Conservation (phyloP, 1,139 yeast genomes). For the Pichia inconspicua region DNA sequence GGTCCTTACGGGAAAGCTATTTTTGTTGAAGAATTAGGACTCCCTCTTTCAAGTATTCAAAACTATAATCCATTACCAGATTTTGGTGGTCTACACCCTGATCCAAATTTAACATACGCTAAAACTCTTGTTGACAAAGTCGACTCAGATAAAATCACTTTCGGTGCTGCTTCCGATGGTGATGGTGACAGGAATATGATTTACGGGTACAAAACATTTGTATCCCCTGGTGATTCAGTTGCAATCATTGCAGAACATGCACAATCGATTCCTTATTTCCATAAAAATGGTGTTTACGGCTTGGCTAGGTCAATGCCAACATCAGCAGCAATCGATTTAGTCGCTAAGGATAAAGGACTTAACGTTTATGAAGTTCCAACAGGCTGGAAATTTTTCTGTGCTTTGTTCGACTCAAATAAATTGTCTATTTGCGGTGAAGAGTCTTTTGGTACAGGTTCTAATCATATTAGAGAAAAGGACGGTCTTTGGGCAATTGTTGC, state of each 20-base stretch:
- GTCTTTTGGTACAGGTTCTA: constrained; percentile 95
- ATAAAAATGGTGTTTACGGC: constrained; percentile 79
- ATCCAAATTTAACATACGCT: constrained; percentile 95
- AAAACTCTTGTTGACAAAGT: constrained; percentile 78
- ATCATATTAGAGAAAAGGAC: constrained; percentile 95
- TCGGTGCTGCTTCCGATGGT: constrained; percentile 98
- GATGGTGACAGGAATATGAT: constrained; percentile 99
- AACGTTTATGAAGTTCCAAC: constrained; percentile 93
- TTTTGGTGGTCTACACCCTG: constrained; percentile 97
- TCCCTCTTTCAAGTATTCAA: constrained; percentile 64
- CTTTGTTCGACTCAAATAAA: constrained; percentile 85
- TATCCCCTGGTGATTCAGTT: constrained; percentile 96
- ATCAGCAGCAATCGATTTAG: constrained; percentile 86
- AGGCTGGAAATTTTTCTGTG: constrained; percentile 98
- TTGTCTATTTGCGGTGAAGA: constrained; percentile 97
- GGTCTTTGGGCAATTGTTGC: constrained; percentile 98
- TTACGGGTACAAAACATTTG: constrained; percentile 91
- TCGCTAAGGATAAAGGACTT: constrained; percentile 71
- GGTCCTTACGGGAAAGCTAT: constrained; percentile 92
- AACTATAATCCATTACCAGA: constrained; percentile 76
- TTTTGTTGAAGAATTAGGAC: constrained; percentile 77
- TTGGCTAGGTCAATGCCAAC: constrained; percentile 99
- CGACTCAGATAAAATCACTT: constrained; percentile 70
- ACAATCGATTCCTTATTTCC: constrained; percentile 77
- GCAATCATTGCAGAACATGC: constrained; percentile 97